Conservation (phyloP, 176 grass and related monocot genomes). For the Typha latifolia region DNA sequence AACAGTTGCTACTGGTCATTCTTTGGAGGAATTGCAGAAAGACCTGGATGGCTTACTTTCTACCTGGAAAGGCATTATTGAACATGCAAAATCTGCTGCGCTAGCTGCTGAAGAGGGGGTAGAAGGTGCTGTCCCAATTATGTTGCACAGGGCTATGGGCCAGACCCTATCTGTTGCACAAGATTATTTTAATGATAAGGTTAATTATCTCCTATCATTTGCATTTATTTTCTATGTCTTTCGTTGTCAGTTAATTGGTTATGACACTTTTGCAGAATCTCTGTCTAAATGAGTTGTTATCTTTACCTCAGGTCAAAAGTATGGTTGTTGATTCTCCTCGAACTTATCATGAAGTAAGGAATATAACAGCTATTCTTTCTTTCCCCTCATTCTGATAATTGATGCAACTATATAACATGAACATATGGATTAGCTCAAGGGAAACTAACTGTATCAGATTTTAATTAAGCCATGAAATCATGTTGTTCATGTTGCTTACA, state of each 20-base stretch:
- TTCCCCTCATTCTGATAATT: no score
- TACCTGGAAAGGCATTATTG: slow-evolving; percentile 81
- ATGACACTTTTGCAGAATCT: background rate
- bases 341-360: slow-evolving; percentile 69
- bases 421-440: no score
- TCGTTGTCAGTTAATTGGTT: slow-evolving; percentile 11
- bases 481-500: no score
- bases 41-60: slow-evolving; percentile 72
- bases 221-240: slow-evolving; percentile 13
- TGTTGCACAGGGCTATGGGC: slow-evolving; percentile 69
- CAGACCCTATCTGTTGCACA: slow-evolving; percentile 85
- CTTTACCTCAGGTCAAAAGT: slow-evolving; percentile 53
- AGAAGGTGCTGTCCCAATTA: slow-evolving; percentile 72
- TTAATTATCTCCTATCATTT: slow-evolving; percentile 23
- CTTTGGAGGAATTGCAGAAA: slow-evolving; percentile 82
- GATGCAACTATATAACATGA: no score
- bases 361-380: background rate
- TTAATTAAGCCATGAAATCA: no score
- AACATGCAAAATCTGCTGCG: slow-evolving; percentile 82
- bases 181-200: slow-evolving; percentile 98
- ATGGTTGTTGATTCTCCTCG: slow-evolving; percentile 93
- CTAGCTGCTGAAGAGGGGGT: slow-evolving; percentile 72
- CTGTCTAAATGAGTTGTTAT: background rate
- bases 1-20: slow-evolving; percentile 71
- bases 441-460: no score